Percentiles rank a stretch among this genome's conserved stretches.
Conservation (phyloP, 257 asterid genomes). For the Solanum piurae region DNA sequence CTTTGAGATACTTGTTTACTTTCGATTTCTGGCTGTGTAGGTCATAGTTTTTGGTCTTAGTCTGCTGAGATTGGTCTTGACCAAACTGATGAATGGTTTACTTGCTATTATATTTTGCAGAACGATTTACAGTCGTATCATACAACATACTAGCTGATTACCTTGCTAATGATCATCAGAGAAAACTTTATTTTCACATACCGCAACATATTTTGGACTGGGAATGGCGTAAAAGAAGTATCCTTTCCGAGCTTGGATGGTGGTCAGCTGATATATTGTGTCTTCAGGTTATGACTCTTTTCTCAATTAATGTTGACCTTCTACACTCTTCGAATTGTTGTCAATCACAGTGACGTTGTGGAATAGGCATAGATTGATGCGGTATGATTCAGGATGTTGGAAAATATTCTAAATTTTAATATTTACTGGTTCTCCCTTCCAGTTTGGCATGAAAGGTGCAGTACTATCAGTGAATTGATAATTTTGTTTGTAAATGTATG, state of each 20-base stretch:
- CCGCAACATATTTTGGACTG: slow-evolving; percentile 74
- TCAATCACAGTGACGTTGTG: neutral
- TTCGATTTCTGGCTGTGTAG: neutral
- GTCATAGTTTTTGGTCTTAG: neutral
- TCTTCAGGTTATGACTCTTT: slow-evolving; percentile 52
- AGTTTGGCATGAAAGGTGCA: neutral
- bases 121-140: slow-evolving; percentile 72
- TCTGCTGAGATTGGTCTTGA: neutral
- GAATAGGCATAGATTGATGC: neutral
- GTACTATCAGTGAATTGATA: neutral
- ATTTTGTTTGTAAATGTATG: neutral
- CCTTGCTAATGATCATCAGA: slow-evolving; percentile 63
- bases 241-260: slow-evolving; percentile 83
- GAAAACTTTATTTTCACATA: slow-evolving; percentile 67
- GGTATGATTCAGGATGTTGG: neutral
- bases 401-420: neutral
- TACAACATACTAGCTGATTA: slow-evolving; percentile 88
- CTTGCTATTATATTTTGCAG: slow-evolving; percentile 27
- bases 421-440: neutral
- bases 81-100: neutral
- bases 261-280: slow-evolving; percentile 98
- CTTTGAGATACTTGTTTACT: neutral
- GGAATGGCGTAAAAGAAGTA: slow-evolving; percentile 79
- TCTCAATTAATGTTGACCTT: neutral
- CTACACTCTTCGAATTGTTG: neutral